A percentile compares a stretch with the other conserved stretches of the same genome.
These are phyloP conservation scores for Plasmodium fragile DNA, from an alignment of 169 alveolate genomes.

Conservation along the genomic window DNA sequence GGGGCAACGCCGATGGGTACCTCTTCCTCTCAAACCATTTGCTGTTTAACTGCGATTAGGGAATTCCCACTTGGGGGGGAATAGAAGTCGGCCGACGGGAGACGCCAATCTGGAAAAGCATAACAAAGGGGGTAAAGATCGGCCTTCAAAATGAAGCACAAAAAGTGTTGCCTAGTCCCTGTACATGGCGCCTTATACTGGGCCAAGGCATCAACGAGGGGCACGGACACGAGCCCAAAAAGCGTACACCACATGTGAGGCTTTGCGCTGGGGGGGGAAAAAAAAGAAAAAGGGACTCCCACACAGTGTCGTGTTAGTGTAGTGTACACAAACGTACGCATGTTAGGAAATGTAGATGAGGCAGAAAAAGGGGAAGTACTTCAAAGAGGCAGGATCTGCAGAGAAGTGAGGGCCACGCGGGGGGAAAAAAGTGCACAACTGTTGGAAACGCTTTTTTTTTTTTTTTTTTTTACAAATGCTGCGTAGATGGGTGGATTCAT, in stretches of 20 bases:
- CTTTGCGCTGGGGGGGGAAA: background rate
- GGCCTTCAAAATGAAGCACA: background rate
- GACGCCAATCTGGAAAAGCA: background rate
- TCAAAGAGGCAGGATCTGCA: background rate
- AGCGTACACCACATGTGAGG: background rate
- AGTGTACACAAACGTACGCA: background rate
- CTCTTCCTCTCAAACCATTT: background rate
- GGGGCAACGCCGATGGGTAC: background rate
- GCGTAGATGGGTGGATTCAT: background rate
- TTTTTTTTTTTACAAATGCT: background rate
- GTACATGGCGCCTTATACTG: background rate
- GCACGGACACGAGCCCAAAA: background rate
- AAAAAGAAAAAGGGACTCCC: background rate
- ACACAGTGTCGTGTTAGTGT: too few species aligned
- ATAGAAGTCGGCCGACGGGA: background rate
- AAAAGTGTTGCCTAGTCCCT: background rate
- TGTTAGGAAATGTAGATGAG: background rate
- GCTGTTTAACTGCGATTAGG: background rate
- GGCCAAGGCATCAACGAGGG: background rate
- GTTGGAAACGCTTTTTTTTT: background rate
- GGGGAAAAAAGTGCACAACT: background rate
- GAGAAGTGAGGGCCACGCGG: background rate
- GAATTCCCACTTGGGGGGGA: background rate
- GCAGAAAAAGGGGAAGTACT: background rate
- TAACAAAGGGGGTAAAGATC: background rate